A percentile compares a stretch with the other conserved stretches of the same genome.
Conservation (phyloP, 2,329 filamentous ascomycete genomes). For the Rutstroemia sp. region DNA sequence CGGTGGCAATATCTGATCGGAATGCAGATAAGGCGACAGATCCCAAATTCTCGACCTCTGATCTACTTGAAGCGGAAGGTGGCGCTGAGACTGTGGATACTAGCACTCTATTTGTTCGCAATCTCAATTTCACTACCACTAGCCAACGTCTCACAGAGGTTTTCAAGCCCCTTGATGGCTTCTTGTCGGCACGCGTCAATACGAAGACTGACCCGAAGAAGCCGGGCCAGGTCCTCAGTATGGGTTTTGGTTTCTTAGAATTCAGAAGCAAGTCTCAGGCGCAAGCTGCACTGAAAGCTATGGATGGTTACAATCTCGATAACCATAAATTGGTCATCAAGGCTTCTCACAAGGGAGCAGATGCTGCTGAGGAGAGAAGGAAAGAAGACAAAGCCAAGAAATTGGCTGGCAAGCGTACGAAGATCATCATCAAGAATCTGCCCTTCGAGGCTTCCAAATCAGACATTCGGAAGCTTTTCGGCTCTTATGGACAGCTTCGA, state of each 20-base stretch:
- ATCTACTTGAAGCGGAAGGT: slow-evolving; percentile 55
- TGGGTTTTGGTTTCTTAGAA: slow-evolving; percentile 95
- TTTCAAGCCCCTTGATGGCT: slow-evolving; percentile 78
- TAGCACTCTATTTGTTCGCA: slow-evolving; percentile 85
- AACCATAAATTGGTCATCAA: slow-evolving; percentile 79
- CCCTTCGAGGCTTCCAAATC: slow-evolving; percentile 94
- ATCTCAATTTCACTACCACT: slow-evolving; percentile 87
- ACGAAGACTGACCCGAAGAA: slow-evolving; percentile 91
- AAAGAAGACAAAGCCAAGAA: slow-evolving; percentile 81
- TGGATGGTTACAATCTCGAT: slow-evolving; percentile 85
- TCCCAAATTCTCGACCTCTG: slow-evolving; percentile 57
- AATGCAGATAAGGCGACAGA: slow-evolving; percentile 26
- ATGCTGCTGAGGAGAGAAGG: slow-evolving; percentile 80
- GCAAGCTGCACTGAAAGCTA: slow-evolving; percentile 69
- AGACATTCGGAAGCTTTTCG: slow-evolving; percentile 78
- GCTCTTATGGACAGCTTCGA: slow-evolving; percentile 84
- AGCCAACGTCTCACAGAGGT: slow-evolving; percentile 66
- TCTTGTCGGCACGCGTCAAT: slow-evolving; percentile 83
- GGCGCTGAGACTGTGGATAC: slow-evolving; percentile 51
- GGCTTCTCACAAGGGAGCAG: slow-evolving; percentile 76
- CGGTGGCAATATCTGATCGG: slow-evolving; percentile 13
- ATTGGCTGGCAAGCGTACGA: slow-evolving; percentile 67
- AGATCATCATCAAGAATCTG: slow-evolving; percentile 97
- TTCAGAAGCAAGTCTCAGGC: slow-evolving; percentile 75
- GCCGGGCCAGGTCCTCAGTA: slow-evolving; percentile 79